phyloP scores from a whole-genome alignment of 352 stramenopile genomes.

The Pythium myriotylum region DNA sequence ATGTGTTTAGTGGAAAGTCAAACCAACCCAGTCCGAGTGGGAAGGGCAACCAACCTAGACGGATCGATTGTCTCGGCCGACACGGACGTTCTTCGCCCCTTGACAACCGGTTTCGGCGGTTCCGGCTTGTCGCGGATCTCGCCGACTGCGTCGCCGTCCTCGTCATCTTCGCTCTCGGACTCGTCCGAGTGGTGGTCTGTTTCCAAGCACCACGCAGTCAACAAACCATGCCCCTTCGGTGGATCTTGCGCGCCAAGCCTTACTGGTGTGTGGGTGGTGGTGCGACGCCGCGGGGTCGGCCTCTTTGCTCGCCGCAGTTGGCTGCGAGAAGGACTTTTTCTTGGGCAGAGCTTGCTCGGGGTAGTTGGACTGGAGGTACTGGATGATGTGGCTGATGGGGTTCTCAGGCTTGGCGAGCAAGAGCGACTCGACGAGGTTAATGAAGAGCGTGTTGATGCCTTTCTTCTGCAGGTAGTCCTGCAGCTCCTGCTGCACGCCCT shows the following conservation, averaged over 20 bases:
- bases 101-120: conserved; percentile 67
- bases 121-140: conserved; percentile 75
- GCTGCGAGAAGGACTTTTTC: conserved; percentile 35
- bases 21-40: neutral
- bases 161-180: conserved; percentile 86
- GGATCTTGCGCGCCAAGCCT: neutral
- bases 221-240: neutral
- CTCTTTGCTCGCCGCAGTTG: conserved; percentile 32
- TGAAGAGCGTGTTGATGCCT: conserved; percentile 92
- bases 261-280: conserved; percentile 33
- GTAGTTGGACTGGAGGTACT: conserved; percentile 90
- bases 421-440: conserved; percentile 91
- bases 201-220: neutral
- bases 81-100: conserved; percentile 87
- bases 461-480: conserved; percentile 92
- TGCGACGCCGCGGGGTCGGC: conserved; percentile 41
- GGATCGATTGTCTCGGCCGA: conserved; percentile 88
- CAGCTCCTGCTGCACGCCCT: conserved; percentile 89
- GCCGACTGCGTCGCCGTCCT: conserved; percentile 78
- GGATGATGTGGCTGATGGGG: conserved; percentile 87
- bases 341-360: conserved; percentile 71
- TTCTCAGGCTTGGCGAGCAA: conserved; percentile 90
- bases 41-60: conserved; percentile 43
- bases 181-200: conserved; percentile 80
- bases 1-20: neutral